These are phyloP conservation scores for Aspergillus biplanus DNA, from an alignment of 495 filamentous ascomycete species.

Conservation along the genomic window DNA sequence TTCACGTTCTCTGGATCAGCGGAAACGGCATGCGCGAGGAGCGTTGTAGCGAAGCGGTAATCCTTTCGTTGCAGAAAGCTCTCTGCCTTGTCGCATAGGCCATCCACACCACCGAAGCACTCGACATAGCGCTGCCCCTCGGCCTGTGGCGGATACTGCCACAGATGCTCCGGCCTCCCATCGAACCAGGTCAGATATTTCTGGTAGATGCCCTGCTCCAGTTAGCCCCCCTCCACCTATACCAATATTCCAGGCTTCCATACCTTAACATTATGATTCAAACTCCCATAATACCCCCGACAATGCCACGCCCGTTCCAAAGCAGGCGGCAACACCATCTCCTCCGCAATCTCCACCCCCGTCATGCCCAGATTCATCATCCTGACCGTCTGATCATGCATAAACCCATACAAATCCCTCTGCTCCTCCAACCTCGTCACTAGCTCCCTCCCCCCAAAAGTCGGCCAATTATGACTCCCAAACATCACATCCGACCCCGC, in stretches of 20 bases:
- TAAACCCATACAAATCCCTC: conserved; percentile 38
- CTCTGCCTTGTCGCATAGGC: neutral
- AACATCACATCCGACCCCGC: conserved; percentile 26
- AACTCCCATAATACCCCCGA: conserved; percentile 38
- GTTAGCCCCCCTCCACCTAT: neutral
- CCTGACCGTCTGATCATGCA: conserved; percentile 39
- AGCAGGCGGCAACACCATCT: conserved; percentile 27
- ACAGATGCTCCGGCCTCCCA: conserved; percentile 38
- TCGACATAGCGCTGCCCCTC: conserved; percentile 31
- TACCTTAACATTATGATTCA: conserved; percentile 45
- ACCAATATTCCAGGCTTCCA: no score
- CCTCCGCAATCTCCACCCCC: conserved; percentile 38
- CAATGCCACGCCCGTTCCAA: conserved; percentile 27
- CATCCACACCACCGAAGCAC: conserved; percentile 24
- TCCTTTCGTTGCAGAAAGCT: conserved; percentile 13
- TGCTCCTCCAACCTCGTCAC: conserved; percentile 25
- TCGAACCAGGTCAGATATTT: conserved; percentile 42
- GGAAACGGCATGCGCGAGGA: conserved; percentile 32
- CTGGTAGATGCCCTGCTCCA: conserved; percentile 31
- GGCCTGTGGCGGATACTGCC: conserved; percentile 35
- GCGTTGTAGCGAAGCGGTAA: conserved; percentile 30
- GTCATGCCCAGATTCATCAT: conserved; percentile 33
- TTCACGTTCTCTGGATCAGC: conserved; percentile 18
- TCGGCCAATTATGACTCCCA: conserved; percentile 33
- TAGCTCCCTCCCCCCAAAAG: conserved; percentile 29